Conservation (phyloP, 441 rosid genomes). For the Bruguiera hainesii region DNA sequence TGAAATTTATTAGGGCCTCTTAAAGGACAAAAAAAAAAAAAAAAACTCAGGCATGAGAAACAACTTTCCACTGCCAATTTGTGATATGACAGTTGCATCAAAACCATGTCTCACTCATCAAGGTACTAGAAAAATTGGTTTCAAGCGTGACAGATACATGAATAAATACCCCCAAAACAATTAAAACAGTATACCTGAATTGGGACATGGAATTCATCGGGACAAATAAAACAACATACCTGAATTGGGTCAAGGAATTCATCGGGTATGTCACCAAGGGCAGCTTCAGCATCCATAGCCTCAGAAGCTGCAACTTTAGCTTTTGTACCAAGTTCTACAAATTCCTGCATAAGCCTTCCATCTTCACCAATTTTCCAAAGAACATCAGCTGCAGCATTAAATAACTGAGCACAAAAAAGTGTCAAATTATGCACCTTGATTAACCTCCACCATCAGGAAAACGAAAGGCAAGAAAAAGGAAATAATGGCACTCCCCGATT, state of each 20-base stretch:
- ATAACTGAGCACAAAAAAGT: slow-evolving; percentile 49
- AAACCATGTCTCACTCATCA: neutral
- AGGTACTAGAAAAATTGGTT: neutral
- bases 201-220: slow-evolving; percentile 97
- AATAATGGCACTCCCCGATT: neutral
- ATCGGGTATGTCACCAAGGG: slow-evolving; percentile 95
- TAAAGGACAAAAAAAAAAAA: neutral
- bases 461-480: neutral
- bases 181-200: slow-evolving; percentile 48
- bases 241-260: slow-evolving; percentile 99
- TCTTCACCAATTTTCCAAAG: slow-evolving; percentile 85
- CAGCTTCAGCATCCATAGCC: slow-evolving; percentile 95
- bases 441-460: neutral
- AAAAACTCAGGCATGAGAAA: no score
- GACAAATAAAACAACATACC: slow-evolving; percentile 34
- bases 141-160: neutral
- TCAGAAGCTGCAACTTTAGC: slow-evolving; percentile 91
- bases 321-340: slow-evolving; percentile 71
- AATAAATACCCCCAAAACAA: neutral
- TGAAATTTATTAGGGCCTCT: no score
- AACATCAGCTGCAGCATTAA: slow-evolving; percentile 82
- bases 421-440: slow-evolving; percentile 20
- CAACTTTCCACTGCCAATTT: neutral
- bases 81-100: neutral
- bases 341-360: slow-evolving; percentile 63